Conservation (phyloP, 805 yeast genomes). For the Candida sakaeoensis region DNA sequence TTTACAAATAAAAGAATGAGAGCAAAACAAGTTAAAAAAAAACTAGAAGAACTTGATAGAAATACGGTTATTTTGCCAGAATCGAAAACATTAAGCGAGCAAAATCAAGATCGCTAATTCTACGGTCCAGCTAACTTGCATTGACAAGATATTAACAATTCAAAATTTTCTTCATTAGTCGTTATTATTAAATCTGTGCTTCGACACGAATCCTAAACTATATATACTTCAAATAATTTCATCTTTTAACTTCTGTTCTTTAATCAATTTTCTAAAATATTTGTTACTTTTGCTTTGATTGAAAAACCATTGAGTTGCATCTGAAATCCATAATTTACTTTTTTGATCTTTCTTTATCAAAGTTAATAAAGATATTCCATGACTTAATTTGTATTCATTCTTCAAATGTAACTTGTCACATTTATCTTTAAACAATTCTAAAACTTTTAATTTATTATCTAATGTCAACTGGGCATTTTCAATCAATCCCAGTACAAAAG, state of each 20-base stretch:
- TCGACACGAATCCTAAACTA: no score
- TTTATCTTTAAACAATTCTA: conserved; percentile 10
- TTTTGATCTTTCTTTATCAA: conserved; percentile 3
- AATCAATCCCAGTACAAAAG: conserved; percentile 28
- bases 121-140: no score
- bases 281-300: conserved; percentile 5
- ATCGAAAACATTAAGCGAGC: no score
- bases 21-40: conserved; percentile 1
- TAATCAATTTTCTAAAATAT: conserved; percentile 4
- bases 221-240: background rate
- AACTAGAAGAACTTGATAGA: background rate
- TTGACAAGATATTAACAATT: no score
- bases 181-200: no score
- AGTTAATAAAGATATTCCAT: conserved; percentile 15
- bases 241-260: background rate
- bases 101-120: no score
- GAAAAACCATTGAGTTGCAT: conserved; percentile 5
- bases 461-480: conserved; percentile 13
- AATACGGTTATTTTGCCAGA: background rate
- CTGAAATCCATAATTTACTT: conserved; percentile 3
- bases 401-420: conserved; percentile 10
- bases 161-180: no score
- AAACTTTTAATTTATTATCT: conserved; percentile 15
- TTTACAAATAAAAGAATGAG: conserved; percentile 27
- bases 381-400: conserved; percentile 13